Evolutionary conservation across 306 rosid genomes (phyloP).

Genomic region (Vigna hirtella): DNA sequence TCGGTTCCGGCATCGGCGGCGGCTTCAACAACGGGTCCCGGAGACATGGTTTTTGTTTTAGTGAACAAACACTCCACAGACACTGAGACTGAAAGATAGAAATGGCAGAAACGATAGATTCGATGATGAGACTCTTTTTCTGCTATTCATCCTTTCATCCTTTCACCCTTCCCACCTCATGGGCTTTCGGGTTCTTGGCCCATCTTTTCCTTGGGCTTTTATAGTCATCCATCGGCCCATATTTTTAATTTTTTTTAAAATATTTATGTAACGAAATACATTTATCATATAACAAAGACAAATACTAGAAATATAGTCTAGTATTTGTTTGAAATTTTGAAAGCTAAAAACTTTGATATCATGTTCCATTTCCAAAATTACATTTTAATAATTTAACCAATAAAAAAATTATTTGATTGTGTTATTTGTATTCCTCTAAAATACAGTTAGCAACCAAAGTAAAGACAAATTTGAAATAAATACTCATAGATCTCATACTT

Average conservation of each 20-base stretch:
- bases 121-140: background rate
- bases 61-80: background rate
- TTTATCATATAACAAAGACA: no score
- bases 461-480: no score
- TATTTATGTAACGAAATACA: no score
- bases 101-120: background rate
- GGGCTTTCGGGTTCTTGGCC: slow-evolving; percentile 39
- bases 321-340: no score
- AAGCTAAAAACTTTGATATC: no score
- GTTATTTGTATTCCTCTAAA: no score
- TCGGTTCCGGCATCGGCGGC: slow-evolving; percentile 49
- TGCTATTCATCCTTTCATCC: background rate
- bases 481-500: no score
- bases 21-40: slow-evolving; percentile 66
- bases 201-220: slow-evolving; percentile 19
- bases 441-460: no score
- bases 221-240: background rate
- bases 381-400: no score
- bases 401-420: no score
- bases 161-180: background rate
- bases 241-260: background rate
- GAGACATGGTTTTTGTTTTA: slow-evolving; percentile 61
- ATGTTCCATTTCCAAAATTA: no score
- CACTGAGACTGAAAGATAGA: background rate
- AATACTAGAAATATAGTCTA: no score